These are phyloP conservation scores for Solanum chacoense DNA, from an alignment of 305 asterid genomes.

Conservation along the genomic window DNA sequence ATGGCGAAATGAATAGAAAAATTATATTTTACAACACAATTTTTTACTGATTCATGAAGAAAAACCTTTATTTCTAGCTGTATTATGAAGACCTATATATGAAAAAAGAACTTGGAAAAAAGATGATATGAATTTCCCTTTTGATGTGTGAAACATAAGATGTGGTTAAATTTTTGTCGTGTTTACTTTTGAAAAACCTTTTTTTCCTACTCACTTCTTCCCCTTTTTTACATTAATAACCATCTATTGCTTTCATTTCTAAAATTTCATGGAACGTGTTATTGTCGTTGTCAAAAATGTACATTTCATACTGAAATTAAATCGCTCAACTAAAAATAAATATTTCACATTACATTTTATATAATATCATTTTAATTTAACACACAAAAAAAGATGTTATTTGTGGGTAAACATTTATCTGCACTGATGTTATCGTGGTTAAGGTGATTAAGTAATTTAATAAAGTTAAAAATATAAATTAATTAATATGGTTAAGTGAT, in stretches of 20 bases:
- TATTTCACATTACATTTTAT: not conserved
- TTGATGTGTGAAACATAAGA: not conserved
- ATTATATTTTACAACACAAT: too few species aligned
- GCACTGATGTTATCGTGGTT: not conserved
- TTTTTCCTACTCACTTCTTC: not conserved
- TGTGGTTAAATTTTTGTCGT: not conserved
- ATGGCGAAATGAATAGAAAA: not conserved
- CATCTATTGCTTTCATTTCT: not conserved
- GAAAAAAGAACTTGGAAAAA: not conserved
- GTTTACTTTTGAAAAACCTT: not conserved
- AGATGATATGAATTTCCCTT: not conserved
- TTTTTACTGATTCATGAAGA: too few species aligned
- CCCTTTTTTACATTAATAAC: not conserved
- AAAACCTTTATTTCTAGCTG: not conserved
- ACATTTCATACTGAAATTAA: not conserved
- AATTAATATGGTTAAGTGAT: not conserved
- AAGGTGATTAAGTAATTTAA: too few species aligned
- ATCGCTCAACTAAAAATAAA: not conserved
- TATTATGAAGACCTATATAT: not conserved
- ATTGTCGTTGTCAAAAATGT: not conserved
- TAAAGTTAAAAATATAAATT: not conserved
- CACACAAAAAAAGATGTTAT: not conserved
- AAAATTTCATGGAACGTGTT: not conserved
- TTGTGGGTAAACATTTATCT: not conserved
- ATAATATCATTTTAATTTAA: not conserved